Conservation (phyloP, 2,329 filamentous ascomycete species). For the Fusarium longipes region DNA sequence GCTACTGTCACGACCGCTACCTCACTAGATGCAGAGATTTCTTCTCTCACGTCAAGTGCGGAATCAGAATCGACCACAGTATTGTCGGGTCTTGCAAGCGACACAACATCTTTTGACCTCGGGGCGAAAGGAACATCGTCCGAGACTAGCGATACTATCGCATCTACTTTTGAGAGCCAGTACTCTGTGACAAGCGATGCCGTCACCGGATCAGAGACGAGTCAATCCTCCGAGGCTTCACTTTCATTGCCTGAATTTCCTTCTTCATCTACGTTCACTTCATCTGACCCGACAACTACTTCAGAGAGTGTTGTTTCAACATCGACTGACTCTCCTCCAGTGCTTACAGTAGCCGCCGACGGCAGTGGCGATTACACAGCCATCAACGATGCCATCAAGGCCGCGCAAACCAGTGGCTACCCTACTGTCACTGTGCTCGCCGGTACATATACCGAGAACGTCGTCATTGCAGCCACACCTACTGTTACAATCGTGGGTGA, state of each 20-base stretch:
- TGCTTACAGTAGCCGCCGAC: constrained; percentile 58
- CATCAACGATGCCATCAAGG: constrained; percentile 57
- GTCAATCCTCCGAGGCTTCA: constrained; percentile 6
- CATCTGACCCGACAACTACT: constrained; percentile 18
- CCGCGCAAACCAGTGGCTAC: constrained; percentile 53
- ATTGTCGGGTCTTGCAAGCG: neutral
- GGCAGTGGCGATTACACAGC: constrained; percentile 58
- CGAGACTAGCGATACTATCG: neutral
- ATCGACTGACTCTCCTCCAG: constrained; percentile 40
- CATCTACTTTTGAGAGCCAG: neutral
- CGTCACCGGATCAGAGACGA: neutral
- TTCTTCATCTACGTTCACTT: constrained; percentile 19
- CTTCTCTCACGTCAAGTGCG: neutral
- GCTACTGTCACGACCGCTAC: neutral
- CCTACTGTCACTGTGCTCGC: constrained; percentile 58
- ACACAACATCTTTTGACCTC: neutral
- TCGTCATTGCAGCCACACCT: constrained; percentile 54
- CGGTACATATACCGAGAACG: constrained; percentile 58
- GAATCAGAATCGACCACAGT: neutral
- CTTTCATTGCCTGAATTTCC: constrained; percentile 8
- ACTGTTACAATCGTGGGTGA: constrained; percentile 57
- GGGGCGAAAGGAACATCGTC: neutral
- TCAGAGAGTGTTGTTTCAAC: constrained; percentile 21
- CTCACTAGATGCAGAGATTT: neutral
- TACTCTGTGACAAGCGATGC: neutral